Base-by-base conservation (phyloP, 495 filamentous ascomycete genomes). In the Durotheca rogersii region DNA sequence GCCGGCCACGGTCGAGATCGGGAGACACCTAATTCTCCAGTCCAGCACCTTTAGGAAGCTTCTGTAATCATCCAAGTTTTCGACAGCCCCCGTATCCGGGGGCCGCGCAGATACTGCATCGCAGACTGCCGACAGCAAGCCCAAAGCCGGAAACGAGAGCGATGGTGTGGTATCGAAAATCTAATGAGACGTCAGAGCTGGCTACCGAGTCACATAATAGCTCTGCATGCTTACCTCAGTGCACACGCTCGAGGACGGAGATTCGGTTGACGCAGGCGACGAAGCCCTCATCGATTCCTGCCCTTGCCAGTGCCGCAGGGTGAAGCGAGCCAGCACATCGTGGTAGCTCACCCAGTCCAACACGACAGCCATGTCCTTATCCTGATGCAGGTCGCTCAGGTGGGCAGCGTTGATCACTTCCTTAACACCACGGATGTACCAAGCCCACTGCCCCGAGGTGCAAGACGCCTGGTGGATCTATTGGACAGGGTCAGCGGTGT, bases 321-420 rank as follows among this genome's bases (percentile, higher is more conserved):
- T 63, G 43, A 72, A 72, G 35, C 58, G 58, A 7, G 59, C 56
- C 17, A 67, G 50, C 5, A 70, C 65, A 45, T 66, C 65, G 35
- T 72, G 64, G 38, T 72, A 70, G 30, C 63, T 63, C 19, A 67
- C 62, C 68, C 68, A 72, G 43, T 68, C 55, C 23, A 67, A 30
- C 41, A 72, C 37, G 14, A 46, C 49, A 21, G 51, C 42, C 12
- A 67, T 36, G 35, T 67, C 61, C 15, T 35, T 27, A 25, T 60
- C 41, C 9, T 48, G 7, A 5, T 51, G 25, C 18, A 33, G 20
- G 35, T 40, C 55, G 21, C 30, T 38, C 25, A 63, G 36, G 7
- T 48, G 47, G 17, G 46, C 30, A 25, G 51, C 47, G 23, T 58
- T 23, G 42, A 65, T 63, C 6, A 67, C 34, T 7, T 47, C 23